A percentile compares a stretch with the other conserved stretches of the same genome.
phyloP scores from a whole-genome alignment of 1,139 yeast genomes.

The Kodamaea sp. region DNA sequence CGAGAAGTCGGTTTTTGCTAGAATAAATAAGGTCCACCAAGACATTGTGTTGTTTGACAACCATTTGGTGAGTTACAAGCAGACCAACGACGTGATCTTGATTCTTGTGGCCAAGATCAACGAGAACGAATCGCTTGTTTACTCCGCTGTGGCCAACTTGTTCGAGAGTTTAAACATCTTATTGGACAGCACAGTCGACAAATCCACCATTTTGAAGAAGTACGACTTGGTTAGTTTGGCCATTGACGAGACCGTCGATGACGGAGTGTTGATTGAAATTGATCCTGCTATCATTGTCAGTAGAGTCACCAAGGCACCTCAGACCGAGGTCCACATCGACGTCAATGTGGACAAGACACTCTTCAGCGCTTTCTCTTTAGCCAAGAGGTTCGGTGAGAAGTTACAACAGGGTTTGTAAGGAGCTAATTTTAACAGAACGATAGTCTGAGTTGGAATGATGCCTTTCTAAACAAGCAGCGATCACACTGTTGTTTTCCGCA shows the following conservation, averaged over 20 bases:
- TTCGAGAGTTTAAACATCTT: constrained; percentile 80
- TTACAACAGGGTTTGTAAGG: constrained; percentile 69
- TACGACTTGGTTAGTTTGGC: constrained; percentile 86
- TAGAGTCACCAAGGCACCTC: constrained; percentile 83
- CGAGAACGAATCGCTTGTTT: constrained; percentile 85
- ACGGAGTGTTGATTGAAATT: constrained; percentile 87
- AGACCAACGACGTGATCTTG: constrained; percentile 73
- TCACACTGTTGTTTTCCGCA: no score
- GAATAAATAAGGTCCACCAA: constrained; percentile 76
- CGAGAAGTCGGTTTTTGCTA: constrained; percentile 69
- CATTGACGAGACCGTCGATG: constrained; percentile 89
- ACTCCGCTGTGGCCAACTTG: constrained; percentile 74
- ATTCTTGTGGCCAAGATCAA: constrained; percentile 70
- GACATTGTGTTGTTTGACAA: constrained; percentile 82
- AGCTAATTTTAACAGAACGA: no score
- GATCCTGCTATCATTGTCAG: constrained; percentile 86
- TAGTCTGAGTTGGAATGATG: no score
- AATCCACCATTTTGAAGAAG: constrained; percentile 73
- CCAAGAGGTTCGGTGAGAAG: constrained; percentile 84
- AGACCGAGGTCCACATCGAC: constrained; percentile 56
- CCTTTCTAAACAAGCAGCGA: no score
- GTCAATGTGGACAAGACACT: constrained; percentile 86
- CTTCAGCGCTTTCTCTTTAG: constrained; percentile 86
- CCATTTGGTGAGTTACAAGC: constrained; percentile 80
- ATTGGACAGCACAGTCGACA: constrained; percentile 75